phyloP scores from a whole-genome alignment of 345 rosid genomes.

The Isatis tinctoria region DNA sequence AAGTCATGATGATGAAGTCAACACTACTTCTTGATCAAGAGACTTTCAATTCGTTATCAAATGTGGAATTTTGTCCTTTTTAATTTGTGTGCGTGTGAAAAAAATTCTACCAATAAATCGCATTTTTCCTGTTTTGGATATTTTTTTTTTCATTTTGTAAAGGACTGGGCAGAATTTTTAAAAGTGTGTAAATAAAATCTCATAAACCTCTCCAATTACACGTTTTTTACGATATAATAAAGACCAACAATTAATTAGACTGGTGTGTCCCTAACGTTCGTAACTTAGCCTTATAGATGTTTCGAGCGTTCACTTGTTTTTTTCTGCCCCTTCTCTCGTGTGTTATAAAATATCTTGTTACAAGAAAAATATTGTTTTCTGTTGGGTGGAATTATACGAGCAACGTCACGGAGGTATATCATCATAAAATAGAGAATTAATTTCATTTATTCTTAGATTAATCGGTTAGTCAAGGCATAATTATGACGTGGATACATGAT shows the following conservation, averaged over 20 bases:
- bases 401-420: not conserved
- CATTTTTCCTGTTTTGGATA: not conserved
- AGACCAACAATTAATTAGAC: no score
- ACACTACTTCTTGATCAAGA: slow-evolving; percentile 14
- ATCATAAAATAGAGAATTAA: not conserved
- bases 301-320: not conserved
- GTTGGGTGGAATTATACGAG: not conserved
- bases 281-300: not conserved
- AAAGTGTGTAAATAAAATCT: not conserved
- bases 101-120: not conserved
- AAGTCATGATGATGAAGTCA: not conserved
- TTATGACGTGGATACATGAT: not conserved
- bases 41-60: not conserved
- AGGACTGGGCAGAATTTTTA: not conserved
- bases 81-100: not conserved
- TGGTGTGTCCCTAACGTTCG: no score
- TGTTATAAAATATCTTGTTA: not conserved
- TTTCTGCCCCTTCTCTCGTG: not conserved
- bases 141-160: not conserved
- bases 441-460: not conserved
- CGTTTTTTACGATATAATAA: no score
- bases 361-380: not conserved
- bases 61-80: not conserved
- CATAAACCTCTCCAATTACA: no score
- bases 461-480: not conserved